Percentiles rank a stretch among this genome's conserved stretches.
Evolutionary conservation across 1,284 basidiomycete genomes (phyloP).

Genomic region (Trametes versicolor): DNA sequence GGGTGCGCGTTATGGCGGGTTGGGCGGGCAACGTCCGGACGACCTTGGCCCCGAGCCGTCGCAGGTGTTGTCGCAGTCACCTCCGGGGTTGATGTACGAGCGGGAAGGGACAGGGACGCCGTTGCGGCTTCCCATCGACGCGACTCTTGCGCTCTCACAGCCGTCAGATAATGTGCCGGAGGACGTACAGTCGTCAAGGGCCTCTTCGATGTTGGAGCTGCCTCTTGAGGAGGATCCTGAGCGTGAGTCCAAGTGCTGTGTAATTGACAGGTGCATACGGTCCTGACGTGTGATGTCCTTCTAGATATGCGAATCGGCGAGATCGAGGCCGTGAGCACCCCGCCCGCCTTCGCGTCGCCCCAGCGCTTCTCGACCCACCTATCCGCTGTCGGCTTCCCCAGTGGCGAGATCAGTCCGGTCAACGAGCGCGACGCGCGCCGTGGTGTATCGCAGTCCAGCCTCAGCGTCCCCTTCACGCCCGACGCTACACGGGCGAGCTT

Average conservation of each 20-base stretch:
- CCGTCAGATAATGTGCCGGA: slow-evolving; percentile 61
- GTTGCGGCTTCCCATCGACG: slow-evolving; percentile 46
- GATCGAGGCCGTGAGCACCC: slow-evolving; percentile 62
- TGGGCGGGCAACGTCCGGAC: slow-evolving; percentile 39
- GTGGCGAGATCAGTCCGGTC: slow-evolving; percentile 24
- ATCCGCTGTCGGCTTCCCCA: slow-evolving; percentile 39
- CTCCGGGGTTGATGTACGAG: slow-evolving; percentile 34
- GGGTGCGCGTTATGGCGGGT: slow-evolving; percentile 42
- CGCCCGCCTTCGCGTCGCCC: slow-evolving; percentile 51
- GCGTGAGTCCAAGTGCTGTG: slow-evolving; percentile 49
- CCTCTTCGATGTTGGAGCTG: slow-evolving; percentile 58
- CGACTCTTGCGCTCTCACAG: slow-evolving; percentile 38
- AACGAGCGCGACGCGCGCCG: slow-evolving; percentile 24
- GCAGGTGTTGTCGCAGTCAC: slow-evolving; percentile 38
- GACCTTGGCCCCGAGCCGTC: slow-evolving; percentile 38
- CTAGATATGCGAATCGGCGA: slow-evolving; percentile 62
- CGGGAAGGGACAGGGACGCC: slow-evolving; percentile 39
- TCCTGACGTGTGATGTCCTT: slow-evolving; percentile 23
- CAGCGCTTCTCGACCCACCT: slow-evolving; percentile 53
- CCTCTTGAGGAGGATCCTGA: slow-evolving; percentile 50
- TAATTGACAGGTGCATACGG: slow-evolving; percentile 3
- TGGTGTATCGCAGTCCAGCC: slow-evolving; percentile 45
- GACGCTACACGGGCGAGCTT: slow-evolving; percentile 67
- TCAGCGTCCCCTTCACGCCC: slow-evolving; percentile 51
- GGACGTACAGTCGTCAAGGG: slow-evolving; percentile 68